These are phyloP conservation scores for Cladorrhinum samala DNA, from an alignment of 495 filamentous ascomycete genomes.

Conservation along the genomic window DNA sequence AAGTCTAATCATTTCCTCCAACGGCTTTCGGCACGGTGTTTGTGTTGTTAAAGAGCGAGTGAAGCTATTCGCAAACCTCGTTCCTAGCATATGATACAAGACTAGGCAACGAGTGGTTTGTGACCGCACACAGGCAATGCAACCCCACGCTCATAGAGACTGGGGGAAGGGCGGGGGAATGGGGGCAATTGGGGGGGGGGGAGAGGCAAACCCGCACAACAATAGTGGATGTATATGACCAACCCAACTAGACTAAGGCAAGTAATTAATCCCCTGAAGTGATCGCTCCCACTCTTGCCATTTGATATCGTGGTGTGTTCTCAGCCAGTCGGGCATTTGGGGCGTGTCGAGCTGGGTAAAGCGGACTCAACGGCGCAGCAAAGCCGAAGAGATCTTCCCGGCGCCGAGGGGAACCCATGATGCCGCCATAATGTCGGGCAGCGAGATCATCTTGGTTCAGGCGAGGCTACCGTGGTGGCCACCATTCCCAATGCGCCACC, in stretches of 20 bases:
- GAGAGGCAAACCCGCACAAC: too few relatives aligned
- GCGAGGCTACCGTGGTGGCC: not conserved
- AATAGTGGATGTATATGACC: not conserved
- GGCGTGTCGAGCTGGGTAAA: not conserved
- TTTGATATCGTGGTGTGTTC: constrained; percentile 13
- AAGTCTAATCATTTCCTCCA: too few relatives aligned
- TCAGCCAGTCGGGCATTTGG: constrained; percentile 17
- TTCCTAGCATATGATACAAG: too few relatives aligned
- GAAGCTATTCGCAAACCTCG: too few relatives aligned
- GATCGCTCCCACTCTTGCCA: constrained; percentile 6
- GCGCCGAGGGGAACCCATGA: not conserved
- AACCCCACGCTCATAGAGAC: too few relatives aligned
- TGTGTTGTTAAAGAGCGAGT: too few relatives aligned
- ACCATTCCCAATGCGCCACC: not conserved
- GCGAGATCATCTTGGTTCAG: not conserved
- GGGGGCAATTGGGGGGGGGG: too few relatives aligned
- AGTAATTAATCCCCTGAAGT: constrained; percentile 5
- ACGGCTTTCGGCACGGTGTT: too few relatives aligned
- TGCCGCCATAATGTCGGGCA: not conserved
- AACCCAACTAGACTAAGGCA: not conserved
- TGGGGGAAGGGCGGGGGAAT: too few relatives aligned
- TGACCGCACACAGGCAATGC: too few relatives aligned
- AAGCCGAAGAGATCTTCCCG: not conserved
- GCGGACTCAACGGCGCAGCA: constrained; percentile 12
- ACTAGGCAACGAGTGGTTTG: too few relatives aligned